Percentiles rank a stretch among this genome's conserved stretches.
Conservation (phyloP, 2,329 filamentous ascomycete genomes). For the Bipolaris bicolor region DNA sequence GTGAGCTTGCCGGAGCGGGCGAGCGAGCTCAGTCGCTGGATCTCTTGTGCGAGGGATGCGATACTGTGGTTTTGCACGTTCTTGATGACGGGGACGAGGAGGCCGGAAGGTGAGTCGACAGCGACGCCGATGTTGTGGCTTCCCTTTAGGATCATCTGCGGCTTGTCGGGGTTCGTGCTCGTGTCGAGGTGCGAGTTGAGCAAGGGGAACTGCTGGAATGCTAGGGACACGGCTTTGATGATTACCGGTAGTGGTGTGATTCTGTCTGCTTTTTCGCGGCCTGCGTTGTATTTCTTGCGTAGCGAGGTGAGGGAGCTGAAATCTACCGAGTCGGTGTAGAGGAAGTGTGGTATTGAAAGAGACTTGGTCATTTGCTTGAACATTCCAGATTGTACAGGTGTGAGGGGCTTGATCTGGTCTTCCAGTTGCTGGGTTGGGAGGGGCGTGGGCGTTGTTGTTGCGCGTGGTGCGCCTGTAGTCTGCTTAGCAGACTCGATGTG, state of each 20-base stretch:
- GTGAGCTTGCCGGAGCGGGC: conserved; percentile 77
- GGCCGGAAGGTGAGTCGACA: conserved; percentile 87
- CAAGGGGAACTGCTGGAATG: conserved; percentile 79
- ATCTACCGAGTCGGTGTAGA: conserved; percentile 90
- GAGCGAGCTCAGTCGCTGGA: conserved; percentile 73
- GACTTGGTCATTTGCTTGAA: conserved; percentile 97
- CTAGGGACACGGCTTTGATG: conserved; percentile 90
- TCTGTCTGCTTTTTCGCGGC: conserved; percentile 53
- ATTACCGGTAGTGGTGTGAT: conserved; percentile 93
- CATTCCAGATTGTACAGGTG: conserved; percentile 86
- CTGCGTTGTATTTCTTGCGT: conserved; percentile 72
- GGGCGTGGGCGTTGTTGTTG: conserved; percentile 39
- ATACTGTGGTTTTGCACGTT: conserved; percentile 81
- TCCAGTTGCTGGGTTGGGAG: conserved; percentile 41
- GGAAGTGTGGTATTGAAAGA: conserved; percentile 89
- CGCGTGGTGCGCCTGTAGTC: conserved; percentile 31
- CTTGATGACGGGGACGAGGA: conserved; percentile 90
- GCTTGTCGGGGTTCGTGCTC: conserved; percentile 64
- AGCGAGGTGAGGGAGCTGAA: conserved; percentile 76
- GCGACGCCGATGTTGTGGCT: conserved; percentile 96
- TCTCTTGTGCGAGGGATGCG: conserved; percentile 75
- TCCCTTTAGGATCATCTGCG: conserved; percentile 75
- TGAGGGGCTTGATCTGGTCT: conserved; percentile 74
- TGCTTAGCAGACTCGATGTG: conserved; percentile 31
- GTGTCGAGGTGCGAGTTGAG: conserved; percentile 86